Conservation (phyloP, 1,284 basidiomycete genomes). For the Boletellus deceptivus region DNA sequence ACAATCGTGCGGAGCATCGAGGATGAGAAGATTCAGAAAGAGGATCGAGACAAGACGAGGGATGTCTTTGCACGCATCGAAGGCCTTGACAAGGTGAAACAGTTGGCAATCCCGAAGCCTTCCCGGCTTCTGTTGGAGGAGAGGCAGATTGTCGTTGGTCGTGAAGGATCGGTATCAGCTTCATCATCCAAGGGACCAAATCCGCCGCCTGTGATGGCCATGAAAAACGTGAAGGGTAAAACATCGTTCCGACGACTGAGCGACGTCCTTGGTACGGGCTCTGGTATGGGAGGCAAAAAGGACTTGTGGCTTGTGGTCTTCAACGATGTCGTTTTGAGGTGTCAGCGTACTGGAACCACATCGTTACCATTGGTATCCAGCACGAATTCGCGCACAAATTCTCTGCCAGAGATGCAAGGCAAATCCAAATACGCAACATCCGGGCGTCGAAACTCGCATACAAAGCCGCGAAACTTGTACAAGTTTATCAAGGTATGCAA, state of each 20-base stretch:
- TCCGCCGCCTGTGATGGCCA: slow-evolving; percentile 51
- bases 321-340: slow-evolving; percentile 92
- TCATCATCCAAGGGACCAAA: slow-evolving; percentile 43
- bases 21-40: slow-evolving; percentile 95
- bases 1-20: slow-evolving; percentile 94
- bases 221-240: slow-evolving; percentile 68
- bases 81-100: slow-evolving; percentile 86
- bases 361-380: slow-evolving; percentile 78
- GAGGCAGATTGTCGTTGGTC: slow-evolving; percentile 46
- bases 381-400: slow-evolving; percentile 65
- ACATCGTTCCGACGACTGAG: slow-evolving; percentile 83
- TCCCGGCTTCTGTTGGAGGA: slow-evolving; percentile 88
- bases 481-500: slow-evolving; percentile 73
- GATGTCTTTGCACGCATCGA: slow-evolving; percentile 96
- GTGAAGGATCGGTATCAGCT: slow-evolving; percentile 23
- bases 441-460: slow-evolving; percentile 66
- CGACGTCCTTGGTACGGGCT: slow-evolving; percentile 64
- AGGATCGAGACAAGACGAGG: slow-evolving; percentile 91
- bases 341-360: slow-evolving; percentile 88
- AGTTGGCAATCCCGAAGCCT: slow-evolving; percentile 85
- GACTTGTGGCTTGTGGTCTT: slow-evolving; percentile 95
- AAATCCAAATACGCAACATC: slow-evolving; percentile 80
- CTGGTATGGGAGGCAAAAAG: slow-evolving; percentile 68
- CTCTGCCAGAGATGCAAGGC: slow-evolving; percentile 74
- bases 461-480: slow-evolving; percentile 86